Percentiles rank a stretch among this genome's conserved stretches.
These are phyloP conservation scores for Canavalia gladiata DNA, from an alignment of 306 rosid genomes.

Conservation along the genomic window DNA sequence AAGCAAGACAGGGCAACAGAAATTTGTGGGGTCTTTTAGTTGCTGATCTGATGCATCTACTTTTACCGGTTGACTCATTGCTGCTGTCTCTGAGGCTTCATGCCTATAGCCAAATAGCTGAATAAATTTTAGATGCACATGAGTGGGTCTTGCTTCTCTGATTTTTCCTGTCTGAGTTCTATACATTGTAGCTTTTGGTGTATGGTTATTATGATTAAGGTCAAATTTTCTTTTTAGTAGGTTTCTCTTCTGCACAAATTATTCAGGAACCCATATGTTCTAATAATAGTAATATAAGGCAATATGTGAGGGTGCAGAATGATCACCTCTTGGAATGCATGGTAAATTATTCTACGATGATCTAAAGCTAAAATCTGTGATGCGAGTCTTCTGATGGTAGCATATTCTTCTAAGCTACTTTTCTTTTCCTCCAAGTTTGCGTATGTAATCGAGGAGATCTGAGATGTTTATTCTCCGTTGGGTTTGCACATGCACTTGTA, in stretches of 20 bases:
- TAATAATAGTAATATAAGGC: constrained; percentile 21
- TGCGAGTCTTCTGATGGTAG: neutral
- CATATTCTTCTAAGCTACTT: neutral
- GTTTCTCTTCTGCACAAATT: constrained; percentile 3
- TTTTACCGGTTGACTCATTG: constrained; percentile 9
- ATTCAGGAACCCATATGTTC: constrained; percentile 11
- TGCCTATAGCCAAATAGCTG: constrained; percentile 25
- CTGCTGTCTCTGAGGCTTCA: constrained; percentile 28
- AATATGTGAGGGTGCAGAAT: neutral
- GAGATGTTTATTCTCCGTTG: neutral
- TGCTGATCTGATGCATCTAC: constrained; percentile 4
- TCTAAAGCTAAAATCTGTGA: constrained; percentile 7
- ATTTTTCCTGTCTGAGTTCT: constrained; percentile 16
- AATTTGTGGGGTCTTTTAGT: neutral
- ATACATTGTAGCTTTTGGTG: constrained; percentile 2
- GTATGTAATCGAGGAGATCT: neutral
- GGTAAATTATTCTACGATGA: constrained; percentile 4
- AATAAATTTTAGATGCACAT: constrained; percentile 20
- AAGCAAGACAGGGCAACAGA: too few relatives aligned
- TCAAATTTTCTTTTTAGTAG: constrained; percentile 2
- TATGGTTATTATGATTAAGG: constrained; percentile 7
- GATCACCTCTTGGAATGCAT: neutral
- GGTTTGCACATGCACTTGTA: neutral
- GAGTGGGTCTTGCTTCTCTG: constrained; percentile 10
- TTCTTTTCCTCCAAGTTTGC: neutral